phyloP scores from a whole-genome alignment of 2,329 filamentous ascomycete genomes.

The Mycosphaerella arachidis region DNA sequence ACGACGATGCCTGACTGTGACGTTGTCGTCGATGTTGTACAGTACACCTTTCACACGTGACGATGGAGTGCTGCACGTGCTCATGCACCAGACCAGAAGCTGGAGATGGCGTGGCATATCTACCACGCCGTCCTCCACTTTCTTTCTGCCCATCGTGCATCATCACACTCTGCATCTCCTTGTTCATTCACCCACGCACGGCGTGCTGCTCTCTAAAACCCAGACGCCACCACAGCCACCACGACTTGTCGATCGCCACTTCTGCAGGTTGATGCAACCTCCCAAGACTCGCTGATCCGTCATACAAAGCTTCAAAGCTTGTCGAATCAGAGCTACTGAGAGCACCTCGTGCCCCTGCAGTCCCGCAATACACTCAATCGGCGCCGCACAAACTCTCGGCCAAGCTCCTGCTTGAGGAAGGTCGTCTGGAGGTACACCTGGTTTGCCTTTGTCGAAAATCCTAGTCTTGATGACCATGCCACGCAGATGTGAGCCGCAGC shows the following conservation, averaged over 20 bases:
- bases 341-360: background rate
- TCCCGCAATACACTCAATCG: background rate
- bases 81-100: too few relatives aligned
- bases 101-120: too few relatives aligned
- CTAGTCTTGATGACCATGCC: background rate
- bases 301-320: background rate
- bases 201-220: background rate
- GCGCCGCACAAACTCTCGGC: background rate
- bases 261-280: slow-evolving; percentile 1
- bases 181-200: background rate
- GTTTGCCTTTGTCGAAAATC: background rate
- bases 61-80: too few relatives aligned
- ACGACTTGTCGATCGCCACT: background rate
- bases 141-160: background rate
- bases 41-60: too few relatives aligned
- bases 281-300: background rate
- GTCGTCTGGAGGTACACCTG: background rate
- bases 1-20: too few relatives aligned
- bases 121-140: background rate
- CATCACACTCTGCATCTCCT: background rate
- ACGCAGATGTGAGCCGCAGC: background rate
- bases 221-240: background rate
- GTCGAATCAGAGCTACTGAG: background rate
- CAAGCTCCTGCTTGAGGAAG: background rate
- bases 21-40: too few relatives aligned